Evolutionary conservation across 208 protist species (phyloP), one percentile per base, ranked within the genome.

Genomic region (Acanthamoeba sp.): DNA sequence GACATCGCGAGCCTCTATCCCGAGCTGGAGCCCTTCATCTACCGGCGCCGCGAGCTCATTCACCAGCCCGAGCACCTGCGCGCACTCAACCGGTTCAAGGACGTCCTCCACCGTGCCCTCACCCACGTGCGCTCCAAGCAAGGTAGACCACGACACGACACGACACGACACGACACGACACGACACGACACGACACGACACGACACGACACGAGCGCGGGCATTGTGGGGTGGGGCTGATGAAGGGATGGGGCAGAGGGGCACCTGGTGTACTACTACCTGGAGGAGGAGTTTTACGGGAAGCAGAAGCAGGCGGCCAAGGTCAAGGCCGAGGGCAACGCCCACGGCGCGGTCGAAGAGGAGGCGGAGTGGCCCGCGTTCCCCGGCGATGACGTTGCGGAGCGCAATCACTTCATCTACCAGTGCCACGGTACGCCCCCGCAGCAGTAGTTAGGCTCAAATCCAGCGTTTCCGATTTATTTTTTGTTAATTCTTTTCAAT

Each of bases 321-420:
- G 5, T 4, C 62, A 22, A 69, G n/a, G n/a, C n/a, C n/a, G n/a
- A n/a, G 20, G 59, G 22, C 59, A 20, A 66, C 59, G n/a, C n/a
- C n/a, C n/a, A 76, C 64, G 16, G 64, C n/a, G 64, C 12, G 45
- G 45, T 4, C 45, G 45, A 50, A 50, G 45, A 50, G 45, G 12
- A 50, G 4, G 45, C 45, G 55, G 55, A 62, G 55, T 22, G 55
- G 4, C 62, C 29, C 20, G 18, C 29, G 29, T 69, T 69, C 29
- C 62, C 62, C 27, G 76, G 42, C 20, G 76, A 85, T 85, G 76
- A 85, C 29, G 29, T 85, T 4, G 36, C 76, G 9, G 40, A 55
- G 38, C 76, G 27, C 12, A 85, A 85, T 32, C 36, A 85, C 76
- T 85, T 85, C 42, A 55, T 85, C 40, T 85, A 85, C 76, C 76